Evolutionary conservation across 140 eudicot species (phyloP), one percentile per base, ranked within the genome.

Genomic region (Ambrosia hybrid): DNA sequence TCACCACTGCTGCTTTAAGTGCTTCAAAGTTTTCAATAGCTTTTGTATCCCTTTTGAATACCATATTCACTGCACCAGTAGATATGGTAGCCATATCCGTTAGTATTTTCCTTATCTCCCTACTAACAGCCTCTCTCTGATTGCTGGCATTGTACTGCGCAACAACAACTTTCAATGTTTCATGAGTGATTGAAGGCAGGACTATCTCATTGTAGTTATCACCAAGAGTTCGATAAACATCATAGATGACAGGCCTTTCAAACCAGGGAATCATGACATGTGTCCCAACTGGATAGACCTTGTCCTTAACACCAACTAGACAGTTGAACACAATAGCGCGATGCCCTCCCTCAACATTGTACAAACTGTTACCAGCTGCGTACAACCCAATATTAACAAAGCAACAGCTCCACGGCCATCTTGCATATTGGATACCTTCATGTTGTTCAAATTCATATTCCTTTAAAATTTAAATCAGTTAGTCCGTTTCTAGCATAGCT

Each of bases 341-440:
- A 71, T 93, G 99, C 68, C 99, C 99, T 71, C 99, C 99, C 52
- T 93, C 99, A 36, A 93, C 97, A 71, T 93, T 93, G 87, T 93
- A 93, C 78, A 93, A 85, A 82, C 99, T 87, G 85, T 90, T 88
- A 49, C 84, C 63, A 66, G 83, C 74, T 48, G 91, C 99, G 70
- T 93, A 93, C 66, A 93, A 39, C 26, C 96, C 96, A 55, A 90
- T 65, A 56, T 90, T 51, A 93, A 56, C 62, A 90, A 72, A 60
- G 96, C 88, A 61, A 95, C 83, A 65, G 91, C 88, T 21, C 88
- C 96, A 38, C 95, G 80, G 3, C 86, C 92, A 76, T 86, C 73
- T 30, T 95, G 97, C 81, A 91, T 73, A 78, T 78, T 85, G 17
- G 95, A 96, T 67, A 92, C 88, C 49, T 81, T 90, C 77, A 88